A percentile compares a stretch with the other conserved stretches of the same genome.
These are phyloP conservation scores for Breviolum minutum DNA, from an alignment of 73 alveolate species.

Conservation along the genomic window DNA sequence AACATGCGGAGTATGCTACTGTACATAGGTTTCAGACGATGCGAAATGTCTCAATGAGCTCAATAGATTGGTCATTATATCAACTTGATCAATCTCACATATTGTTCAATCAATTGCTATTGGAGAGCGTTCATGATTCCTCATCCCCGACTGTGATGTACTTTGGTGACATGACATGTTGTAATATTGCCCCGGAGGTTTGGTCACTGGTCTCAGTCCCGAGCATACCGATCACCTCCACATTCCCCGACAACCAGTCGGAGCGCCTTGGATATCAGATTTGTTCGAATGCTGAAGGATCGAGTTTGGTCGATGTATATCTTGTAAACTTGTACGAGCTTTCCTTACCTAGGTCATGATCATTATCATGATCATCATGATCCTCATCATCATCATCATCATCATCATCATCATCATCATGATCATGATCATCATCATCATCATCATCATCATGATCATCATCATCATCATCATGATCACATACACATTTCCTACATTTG, in stretches of 20 bases:
- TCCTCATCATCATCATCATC: not conserved
- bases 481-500: too few species aligned
- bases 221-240: slow-evolving; percentile 27
- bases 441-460: too few species aligned
- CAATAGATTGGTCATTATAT: too few species aligned
- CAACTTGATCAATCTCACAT: too few species aligned
- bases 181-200: slow-evolving; percentile 3
- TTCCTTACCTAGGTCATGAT: not conserved
- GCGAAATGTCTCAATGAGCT: not conserved
- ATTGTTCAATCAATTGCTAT: too few species aligned
- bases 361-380: not conserved
- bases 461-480: too few species aligned
- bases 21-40: not conserved
- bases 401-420: too few species aligned
- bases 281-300: not conserved
- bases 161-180: too few species aligned
- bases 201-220: slow-evolving; percentile 47
- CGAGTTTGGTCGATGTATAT: not conserved
- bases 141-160: too few species aligned
- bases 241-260: slow-evolving; percentile 75
- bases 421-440: too few species aligned
- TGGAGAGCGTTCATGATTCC: not conserved
- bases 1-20: too few species aligned
- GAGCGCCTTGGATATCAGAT: not conserved
- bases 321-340: not conserved